Conservation (phyloP, 164 flowering plant species). For the Stephania japonica region DNA sequence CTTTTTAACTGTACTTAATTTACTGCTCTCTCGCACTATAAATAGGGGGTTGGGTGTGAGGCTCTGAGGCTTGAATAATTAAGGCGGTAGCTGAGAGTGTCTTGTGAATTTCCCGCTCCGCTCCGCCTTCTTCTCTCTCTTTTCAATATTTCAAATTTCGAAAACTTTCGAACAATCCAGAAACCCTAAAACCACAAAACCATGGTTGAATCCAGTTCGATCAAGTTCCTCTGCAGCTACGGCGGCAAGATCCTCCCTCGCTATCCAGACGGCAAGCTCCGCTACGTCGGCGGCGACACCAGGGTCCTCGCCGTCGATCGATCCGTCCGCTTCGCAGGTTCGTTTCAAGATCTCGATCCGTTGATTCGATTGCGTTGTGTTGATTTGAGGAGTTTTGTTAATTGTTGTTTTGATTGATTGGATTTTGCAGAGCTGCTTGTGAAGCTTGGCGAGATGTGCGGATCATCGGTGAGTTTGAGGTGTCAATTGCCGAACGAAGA, state of each 20-base stretch:
- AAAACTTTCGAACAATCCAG: not conserved
- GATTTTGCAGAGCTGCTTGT: conserved; percentile 50
- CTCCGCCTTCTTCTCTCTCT: not conserved
- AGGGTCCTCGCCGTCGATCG: conserved; percentile 79
- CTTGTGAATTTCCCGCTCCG: not conserved
- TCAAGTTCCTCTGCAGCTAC: conserved; percentile 85
- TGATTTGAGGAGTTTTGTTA: not conserved
- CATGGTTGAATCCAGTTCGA: conserved; percentile 39
- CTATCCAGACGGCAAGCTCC: conserved; percentile 81
- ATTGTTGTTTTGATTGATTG: not conserved
- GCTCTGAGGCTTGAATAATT: not conserved
- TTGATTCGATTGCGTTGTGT: not conserved
- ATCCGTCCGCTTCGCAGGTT: conserved; percentile 53
- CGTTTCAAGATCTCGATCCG: not conserved
- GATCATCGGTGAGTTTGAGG: conserved; percentile 51
- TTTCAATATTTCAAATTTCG: not conserved
- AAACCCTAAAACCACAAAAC: not conserved
- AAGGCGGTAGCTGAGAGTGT: not conserved
- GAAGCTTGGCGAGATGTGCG: conserved; percentile 76
- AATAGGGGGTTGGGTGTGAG: not conserved
- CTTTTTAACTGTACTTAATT: not conserved
- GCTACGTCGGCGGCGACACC: conserved; percentile 84
- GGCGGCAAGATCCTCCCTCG: conserved; percentile 94
- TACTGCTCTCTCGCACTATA: not conserved
- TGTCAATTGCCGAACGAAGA: conserved; percentile 89